Evolutionary conservation across 768 basidiomycete genomes (phyloP), one percentile per base, ranked within the genome.

Genomic region (Asterophora parasitica): DNA sequence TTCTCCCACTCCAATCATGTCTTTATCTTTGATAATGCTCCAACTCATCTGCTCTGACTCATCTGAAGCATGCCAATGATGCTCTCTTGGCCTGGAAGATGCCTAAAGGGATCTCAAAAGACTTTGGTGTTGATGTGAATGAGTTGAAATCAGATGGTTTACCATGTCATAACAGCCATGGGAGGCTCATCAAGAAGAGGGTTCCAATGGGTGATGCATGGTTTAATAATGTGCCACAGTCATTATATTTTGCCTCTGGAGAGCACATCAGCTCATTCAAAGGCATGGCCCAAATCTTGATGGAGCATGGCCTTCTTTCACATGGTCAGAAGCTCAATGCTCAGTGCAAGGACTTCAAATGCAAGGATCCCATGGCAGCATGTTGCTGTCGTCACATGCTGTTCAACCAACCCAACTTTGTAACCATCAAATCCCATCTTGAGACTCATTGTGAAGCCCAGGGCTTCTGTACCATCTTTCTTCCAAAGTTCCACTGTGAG

Each of bases 1-100:
- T 31, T 10, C 8, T 58, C 60, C 6, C 45, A 61, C 19, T 56
- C 63, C 7, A 49, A 58, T 3, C 58, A 61, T 38, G 19, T 20
- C 4, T 20, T 46, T 17, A 26, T 42, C 20, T 66, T 57, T 44
- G 63, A 66, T 37, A 66, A 66, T 44, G 61, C 60, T 1, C 49
- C 53, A 3, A 62, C 54, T 28, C 64, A 67, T 46, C 30, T 30
- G 4, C n/a, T 1, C 49, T 53, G 4, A 62, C 54, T 28, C 64
- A 67, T 46, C 30, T 30, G 4, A 66, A 64, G 47, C 54, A 27
- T 11, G 28, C 51, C 8, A 12, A 23, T 30, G 45, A 36, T 20
- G 15, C 35, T 3, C 17, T 52, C 17, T 52, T 34, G 12, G 51
- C 41, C 12, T 11, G 19, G n/a, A 16, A 27, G 12, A 52, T 52